phyloP scores from a whole-genome alignment of 208 protist genomes.

The Porcisia hertigi region DNA sequence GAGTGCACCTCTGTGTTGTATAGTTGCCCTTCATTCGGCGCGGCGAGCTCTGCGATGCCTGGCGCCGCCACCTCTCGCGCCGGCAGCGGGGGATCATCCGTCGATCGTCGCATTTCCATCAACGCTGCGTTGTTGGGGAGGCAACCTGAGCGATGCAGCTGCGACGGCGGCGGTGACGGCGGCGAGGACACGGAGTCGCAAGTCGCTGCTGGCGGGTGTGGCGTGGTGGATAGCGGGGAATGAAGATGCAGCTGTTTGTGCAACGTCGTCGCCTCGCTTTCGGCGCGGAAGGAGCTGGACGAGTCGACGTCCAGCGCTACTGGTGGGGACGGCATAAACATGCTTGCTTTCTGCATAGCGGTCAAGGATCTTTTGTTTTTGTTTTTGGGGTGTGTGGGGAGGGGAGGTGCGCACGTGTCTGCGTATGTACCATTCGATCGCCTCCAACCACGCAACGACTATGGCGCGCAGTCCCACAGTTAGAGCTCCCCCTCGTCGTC shows the following conservation, averaged over 20 bases:
- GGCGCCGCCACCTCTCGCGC: not conserved
- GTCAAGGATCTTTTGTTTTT: no score
- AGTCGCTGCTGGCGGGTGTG: not conserved
- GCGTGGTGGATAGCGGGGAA: constrained; percentile 4
- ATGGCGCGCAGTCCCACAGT: no score
- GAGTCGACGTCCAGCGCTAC: constrained; percentile 3
- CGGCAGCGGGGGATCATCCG: not conserved
- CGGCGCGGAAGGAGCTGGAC: constrained; percentile 17
- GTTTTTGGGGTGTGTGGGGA: no score
- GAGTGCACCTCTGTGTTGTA: constrained; percentile 25
- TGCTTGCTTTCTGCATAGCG: not conserved
- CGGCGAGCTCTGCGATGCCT: not conserved
- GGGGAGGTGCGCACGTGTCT: no score
- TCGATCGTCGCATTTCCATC: not conserved
- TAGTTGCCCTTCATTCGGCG: constrained; percentile 1
- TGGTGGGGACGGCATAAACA: not conserved
- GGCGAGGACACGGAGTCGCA: not conserved
- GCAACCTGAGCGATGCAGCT: constrained; percentile 15
- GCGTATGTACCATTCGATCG: no score
- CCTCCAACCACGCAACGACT: no score
- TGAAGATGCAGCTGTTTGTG: constrained; percentile 19
- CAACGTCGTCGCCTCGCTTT: constrained; percentile 8
- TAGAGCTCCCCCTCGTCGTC: no score
- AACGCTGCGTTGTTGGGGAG: not conserved
- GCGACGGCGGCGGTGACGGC: not conserved